These are phyloP conservation scores for Penicillium digitatum DNA, from an alignment of 2,329 filamentous ascomycete genomes.

Conservation along the genomic window DNA sequence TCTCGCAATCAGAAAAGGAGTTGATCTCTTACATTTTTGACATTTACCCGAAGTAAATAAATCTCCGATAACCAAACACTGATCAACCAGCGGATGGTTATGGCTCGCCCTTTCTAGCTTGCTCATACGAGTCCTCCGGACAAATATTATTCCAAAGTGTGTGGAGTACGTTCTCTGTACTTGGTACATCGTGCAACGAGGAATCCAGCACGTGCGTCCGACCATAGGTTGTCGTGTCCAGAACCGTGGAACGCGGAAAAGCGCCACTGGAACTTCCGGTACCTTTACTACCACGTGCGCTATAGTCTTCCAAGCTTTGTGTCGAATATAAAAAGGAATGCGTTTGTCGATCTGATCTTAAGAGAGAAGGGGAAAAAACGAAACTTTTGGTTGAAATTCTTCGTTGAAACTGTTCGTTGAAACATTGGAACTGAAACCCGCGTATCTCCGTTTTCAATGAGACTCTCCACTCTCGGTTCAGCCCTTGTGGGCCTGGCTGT, in stretches of 20 bases:
- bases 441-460: conserved; percentile 19
- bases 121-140: neutral
- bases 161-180: neutral
- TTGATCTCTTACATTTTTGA: neutral
- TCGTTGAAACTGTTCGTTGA: neutral
- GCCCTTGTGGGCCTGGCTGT: conserved; percentile 68
- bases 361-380: neutral
- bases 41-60: neutral
- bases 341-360: conserved; percentile 11
- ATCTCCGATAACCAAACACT: neutral
- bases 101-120: neutral
- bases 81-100: neutral
- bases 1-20: conserved; percentile 5
- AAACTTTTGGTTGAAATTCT: neutral
- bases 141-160: neutral
- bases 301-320: neutral
- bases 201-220: neutral
- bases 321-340: neutral
- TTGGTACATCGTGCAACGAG: neutral
- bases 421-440: neutral
- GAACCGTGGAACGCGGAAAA: neutral
- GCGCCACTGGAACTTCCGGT: neutral
- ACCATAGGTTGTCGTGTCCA: neutral
- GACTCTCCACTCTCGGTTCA: conserved; percentile 68
- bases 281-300: neutral